These are phyloP conservation scores for Starmerella kuoi DNA, from an alignment of 805 yeast genomes.

Conservation along the genomic window DNA sequence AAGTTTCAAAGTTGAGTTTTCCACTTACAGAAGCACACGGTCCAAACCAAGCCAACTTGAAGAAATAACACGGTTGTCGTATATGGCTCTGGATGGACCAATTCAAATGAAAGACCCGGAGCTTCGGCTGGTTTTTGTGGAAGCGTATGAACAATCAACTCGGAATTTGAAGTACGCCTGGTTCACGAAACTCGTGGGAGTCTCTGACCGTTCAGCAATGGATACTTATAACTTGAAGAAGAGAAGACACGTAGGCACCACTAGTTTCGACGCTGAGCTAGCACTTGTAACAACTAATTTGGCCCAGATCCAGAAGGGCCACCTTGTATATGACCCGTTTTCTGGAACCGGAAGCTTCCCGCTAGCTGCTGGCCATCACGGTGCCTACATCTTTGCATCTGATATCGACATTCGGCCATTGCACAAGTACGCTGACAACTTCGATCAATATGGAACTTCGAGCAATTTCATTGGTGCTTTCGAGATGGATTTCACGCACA, in stretches of 20 bases:
- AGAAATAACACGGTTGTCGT: slow-evolving; percentile 60
- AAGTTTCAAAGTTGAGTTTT: slow-evolving; percentile 66
- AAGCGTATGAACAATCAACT: slow-evolving; percentile 47
- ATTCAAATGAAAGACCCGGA: slow-evolving; percentile 71
- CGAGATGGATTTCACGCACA: slow-evolving; percentile 92
- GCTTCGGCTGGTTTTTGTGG: slow-evolving; percentile 56
- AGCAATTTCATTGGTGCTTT: slow-evolving; percentile 56
- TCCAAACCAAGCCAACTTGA: slow-evolving; percentile 39
- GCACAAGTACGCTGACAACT: slow-evolving; percentile 62
- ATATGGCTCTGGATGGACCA: slow-evolving; percentile 57
- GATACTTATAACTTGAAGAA: slow-evolving; percentile 72
- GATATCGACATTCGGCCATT: slow-evolving; percentile 79
- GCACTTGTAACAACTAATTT: slow-evolving; percentile 78
- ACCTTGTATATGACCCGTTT: slow-evolving; percentile 82
- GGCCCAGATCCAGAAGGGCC: slow-evolving; percentile 56
- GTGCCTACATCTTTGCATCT: slow-evolving; percentile 70
- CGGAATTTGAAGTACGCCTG: slow-evolving; percentile 44
- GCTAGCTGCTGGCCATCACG: slow-evolving; percentile 75
- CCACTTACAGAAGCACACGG: slow-evolving; percentile 63
- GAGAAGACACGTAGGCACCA: slow-evolving; percentile 85
- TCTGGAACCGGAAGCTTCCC: slow-evolving; percentile 94
- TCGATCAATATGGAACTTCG: slow-evolving; percentile 55
- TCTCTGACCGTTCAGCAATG: slow-evolving; percentile 49
- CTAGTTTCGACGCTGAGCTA: slow-evolving; percentile 91
- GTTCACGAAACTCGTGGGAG: slow-evolving; percentile 69